These are phyloP conservation scores for Hevea brasiliensis DNA, from an alignment of 345 rosid species.

Conservation along the genomic window DNA sequence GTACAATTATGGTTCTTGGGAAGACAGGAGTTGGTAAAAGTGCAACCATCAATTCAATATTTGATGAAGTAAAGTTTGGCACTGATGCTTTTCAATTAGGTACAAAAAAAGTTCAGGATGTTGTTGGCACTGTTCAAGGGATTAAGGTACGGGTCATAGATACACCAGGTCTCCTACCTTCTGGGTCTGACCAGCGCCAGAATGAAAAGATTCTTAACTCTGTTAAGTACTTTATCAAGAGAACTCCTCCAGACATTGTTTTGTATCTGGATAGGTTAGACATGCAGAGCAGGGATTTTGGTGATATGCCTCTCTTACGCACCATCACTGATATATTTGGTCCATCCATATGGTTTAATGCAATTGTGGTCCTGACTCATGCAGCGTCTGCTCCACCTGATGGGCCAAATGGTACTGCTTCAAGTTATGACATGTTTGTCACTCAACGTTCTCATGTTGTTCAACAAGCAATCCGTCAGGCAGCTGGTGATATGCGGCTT, in stretches of 20 bases:
- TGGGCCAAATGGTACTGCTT: conserved; percentile 91
- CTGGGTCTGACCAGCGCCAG: conserved; percentile 89
- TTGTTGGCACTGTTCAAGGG: conserved; percentile 93
- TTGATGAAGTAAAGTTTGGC: conserved; percentile 80
- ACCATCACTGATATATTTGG: conserved; percentile 91
- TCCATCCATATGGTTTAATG: conserved; percentile 97
- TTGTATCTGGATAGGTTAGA: conserved; percentile 96
- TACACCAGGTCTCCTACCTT: conserved; percentile 94
- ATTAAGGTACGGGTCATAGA: conserved; percentile 96
- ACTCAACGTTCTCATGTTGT: conserved; percentile 94
- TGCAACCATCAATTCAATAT: conserved; percentile 95
- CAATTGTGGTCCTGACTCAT: conserved; percentile 96
- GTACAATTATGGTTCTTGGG: conserved; percentile 98
- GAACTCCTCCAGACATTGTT: conserved; percentile 93
- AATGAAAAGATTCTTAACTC: conserved; percentile 89
- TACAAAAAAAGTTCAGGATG: conserved; percentile 93
- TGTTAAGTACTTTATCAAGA: conserved; percentile 75
- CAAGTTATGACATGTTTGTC: conserved; percentile 97
- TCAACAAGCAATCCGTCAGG: conserved; percentile 96
- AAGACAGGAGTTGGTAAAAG: conserved; percentile 99
- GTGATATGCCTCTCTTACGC: conserved; percentile 94
- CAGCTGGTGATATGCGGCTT: conserved; percentile 98
- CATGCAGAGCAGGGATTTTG: conserved; percentile 90
- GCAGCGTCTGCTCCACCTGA: conserved; percentile 99
- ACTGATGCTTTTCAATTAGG: conserved; percentile 93